Base-by-base conservation (phyloP, 169 alveolate genomes). In the Plasmodium fragile region DNA sequence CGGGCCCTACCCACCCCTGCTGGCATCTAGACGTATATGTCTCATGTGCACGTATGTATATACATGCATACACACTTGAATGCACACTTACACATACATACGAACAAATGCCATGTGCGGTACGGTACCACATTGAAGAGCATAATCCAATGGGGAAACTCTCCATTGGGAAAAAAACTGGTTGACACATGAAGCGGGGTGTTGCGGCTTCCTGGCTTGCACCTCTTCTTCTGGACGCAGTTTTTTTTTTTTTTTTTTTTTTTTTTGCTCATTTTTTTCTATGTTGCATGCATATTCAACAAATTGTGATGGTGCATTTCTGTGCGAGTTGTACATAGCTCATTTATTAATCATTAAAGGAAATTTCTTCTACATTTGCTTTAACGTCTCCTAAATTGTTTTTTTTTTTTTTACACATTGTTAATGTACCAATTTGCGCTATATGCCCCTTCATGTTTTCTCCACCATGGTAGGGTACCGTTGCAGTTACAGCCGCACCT, bases 291-390 rank as follows among this genome's bases (percentile, higher is more conserved):
- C 13, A 81, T 81, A 53, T 52, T 52, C 22, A 81, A 52, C 41
- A 81, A 81, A 55, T 36, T 81, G 53, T 81, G 45, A 52, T 81
- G 89, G 10, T 81, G 22, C 77, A 52, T 30, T 81, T 32, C 69
- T 53, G 59, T 52, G 16, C 52, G 65, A 65, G 36, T 53, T 52
- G 41, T 81, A n/a, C 8, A 25, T 28, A 52, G 70, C 79, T 45
- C 36, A 52, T 53, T 81, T 53, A 81, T 81, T 53, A 81, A 81
- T 7, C 78, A 49, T 53, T 34, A 49, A 52, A 81, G 70, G 53
- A 45, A 52, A 16, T 36, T 53, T 36, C 65, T 2, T 45, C 34
- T 53, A 81, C 36, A 28, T 81, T 81, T 81, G 55, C 89, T 81
- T 81, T 81, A 53, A 81, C 55, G 53, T 41, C 72, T 28, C 28